phyloP scores from a whole-genome alignment of 352 stramenopile genomes.

The Globisporangium nagaii region DNA sequence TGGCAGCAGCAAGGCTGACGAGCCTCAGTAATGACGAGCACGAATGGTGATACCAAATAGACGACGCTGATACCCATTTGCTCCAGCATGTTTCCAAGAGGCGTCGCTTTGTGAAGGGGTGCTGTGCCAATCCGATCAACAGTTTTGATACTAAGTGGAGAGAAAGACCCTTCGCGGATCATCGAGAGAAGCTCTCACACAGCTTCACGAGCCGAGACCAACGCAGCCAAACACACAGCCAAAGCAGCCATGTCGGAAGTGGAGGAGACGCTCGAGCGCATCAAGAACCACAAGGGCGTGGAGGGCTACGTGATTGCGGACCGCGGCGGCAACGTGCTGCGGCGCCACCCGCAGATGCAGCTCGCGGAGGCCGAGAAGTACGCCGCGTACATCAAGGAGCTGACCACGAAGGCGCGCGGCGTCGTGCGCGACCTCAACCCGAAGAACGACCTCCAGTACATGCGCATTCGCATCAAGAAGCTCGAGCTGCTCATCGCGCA shows the following conservation, averaged over 20 bases:
- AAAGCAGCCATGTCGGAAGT: constrained; percentile 77
- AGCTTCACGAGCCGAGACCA: background rate
- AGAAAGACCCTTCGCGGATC: no score
- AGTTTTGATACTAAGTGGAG: no score
- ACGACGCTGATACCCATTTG: no score
- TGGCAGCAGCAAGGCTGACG: no score
- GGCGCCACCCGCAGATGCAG: constrained; percentile 87
- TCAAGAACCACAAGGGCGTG: constrained; percentile 93
- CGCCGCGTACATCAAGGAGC: constrained; percentile 87
- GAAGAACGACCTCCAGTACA: constrained; percentile 93
- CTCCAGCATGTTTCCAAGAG: no score
- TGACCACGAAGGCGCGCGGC: constrained; percentile 87
- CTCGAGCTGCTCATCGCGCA: constrained; percentile 92
- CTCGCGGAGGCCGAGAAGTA: constrained; percentile 90
- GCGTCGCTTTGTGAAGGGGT: background rate
- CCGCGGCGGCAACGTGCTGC: constrained; percentile 85
- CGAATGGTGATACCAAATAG: background rate
- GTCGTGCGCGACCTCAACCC: constrained; percentile 93
- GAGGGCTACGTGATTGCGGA: constrained; percentile 95
- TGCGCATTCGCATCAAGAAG: constrained; percentile 90
- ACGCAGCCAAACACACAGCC: background rate
- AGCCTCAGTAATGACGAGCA: background rate
- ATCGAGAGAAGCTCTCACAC: background rate
- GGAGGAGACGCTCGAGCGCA: constrained; percentile 93
- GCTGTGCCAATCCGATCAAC: no score